Evolutionary conservation across 805 yeast genomes (phyloP).

Genomic region (Candida golubevii): DNA sequence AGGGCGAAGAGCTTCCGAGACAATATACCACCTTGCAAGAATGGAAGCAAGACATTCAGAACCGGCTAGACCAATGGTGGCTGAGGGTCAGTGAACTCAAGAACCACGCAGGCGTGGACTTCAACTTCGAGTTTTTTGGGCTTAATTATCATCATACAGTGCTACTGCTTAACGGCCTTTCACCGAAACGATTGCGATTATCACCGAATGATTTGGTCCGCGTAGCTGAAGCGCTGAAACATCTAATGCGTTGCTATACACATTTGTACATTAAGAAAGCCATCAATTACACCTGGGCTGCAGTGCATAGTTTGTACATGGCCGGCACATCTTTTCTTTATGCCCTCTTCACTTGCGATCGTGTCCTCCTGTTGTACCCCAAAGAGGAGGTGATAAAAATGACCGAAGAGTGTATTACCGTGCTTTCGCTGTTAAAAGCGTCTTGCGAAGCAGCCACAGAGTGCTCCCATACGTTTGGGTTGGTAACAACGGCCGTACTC

Average conservation of each 20-base stretch:
- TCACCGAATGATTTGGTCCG: slow-evolving; percentile 49
- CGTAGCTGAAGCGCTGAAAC: slow-evolving; percentile 61
- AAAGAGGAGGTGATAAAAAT: slow-evolving; percentile 43
- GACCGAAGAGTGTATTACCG: slow-evolving; percentile 52
- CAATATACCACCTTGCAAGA: slow-evolving; percentile 46
- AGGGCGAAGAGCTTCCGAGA: slow-evolving; percentile 67
- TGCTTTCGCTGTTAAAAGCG: slow-evolving; percentile 57
- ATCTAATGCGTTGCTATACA: slow-evolving; percentile 60
- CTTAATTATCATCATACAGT: slow-evolving; percentile 76
- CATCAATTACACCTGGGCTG: slow-evolving; percentile 89
- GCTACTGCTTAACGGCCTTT: slow-evolving; percentile 68
- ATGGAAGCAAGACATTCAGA: slow-evolving; percentile 58
- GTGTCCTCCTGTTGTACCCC: slow-evolving; percentile 43
- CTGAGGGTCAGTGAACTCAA: slow-evolving; percentile 43
- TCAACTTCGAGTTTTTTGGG: slow-evolving; percentile 63
- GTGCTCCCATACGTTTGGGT: slow-evolving; percentile 68
- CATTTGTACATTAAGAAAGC: slow-evolving; percentile 52
- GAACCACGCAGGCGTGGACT: slow-evolving; percentile 64
- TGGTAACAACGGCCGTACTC: slow-evolving; percentile 66
- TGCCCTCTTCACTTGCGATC: slow-evolving; percentile 66
- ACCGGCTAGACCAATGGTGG: slow-evolving; percentile 61
- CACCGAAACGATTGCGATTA: slow-evolving; percentile 62
- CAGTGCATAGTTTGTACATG: slow-evolving; percentile 83
- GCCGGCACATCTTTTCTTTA: slow-evolving; percentile 84
- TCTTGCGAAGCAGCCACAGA: slow-evolving; percentile 75